Evolutionary conservation across 2,329 filamentous ascomycete genomes (phyloP), one percentile per base, ranked within the genome.

Genomic region (Fusarium haematococcum): DNA sequence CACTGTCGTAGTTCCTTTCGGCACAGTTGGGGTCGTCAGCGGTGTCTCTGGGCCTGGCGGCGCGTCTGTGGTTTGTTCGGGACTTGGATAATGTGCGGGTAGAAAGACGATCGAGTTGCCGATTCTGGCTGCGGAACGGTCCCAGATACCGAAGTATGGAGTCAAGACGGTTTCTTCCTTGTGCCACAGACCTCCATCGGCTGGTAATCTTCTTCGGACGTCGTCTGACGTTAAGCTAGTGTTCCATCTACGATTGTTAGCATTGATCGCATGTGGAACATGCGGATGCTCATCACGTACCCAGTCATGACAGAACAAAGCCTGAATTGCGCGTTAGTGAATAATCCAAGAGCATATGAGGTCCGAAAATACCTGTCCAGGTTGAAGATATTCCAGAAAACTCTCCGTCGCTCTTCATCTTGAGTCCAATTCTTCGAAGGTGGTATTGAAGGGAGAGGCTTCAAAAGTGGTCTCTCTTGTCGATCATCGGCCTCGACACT

Each of bases 141-240:
- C 85, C 81, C 84, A 85, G 9, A 87, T 85, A 1, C 85, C 84
- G 18, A 87, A 85, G 63, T 82, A 87, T 0, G 85, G 85, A 0
- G 85, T 85, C 1, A 74, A 68, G 0, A 85, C 83, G 0, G 83
- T 78, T 16, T 68, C 85, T 71, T 68, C 82, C 77, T 54, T 81
- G 20, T 81, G 80, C 86, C 86, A 87, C 5, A 83, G 73, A 0
- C 79, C 80, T 1, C 86, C 85, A 27, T 86, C 85, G 8, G 81
- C 81, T 0, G 81, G 81, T 0, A 82, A 65, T 13, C 81, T 70
- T 25, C 80, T 73, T 0, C 76, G 73, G 5, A 82, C 80, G 25
- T 82, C 80, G 5, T 79, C 79, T 0, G 80, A 80, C 2, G 80
- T 82, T 1, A 82, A 48, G 16, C 80, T 81, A 0, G 79, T 81